Percentiles rank a stretch among this genome's conserved stretches.
Conservation (phyloP, 2,329 filamentous ascomycete genomes). For the Coniochaeta prunicola region DNA sequence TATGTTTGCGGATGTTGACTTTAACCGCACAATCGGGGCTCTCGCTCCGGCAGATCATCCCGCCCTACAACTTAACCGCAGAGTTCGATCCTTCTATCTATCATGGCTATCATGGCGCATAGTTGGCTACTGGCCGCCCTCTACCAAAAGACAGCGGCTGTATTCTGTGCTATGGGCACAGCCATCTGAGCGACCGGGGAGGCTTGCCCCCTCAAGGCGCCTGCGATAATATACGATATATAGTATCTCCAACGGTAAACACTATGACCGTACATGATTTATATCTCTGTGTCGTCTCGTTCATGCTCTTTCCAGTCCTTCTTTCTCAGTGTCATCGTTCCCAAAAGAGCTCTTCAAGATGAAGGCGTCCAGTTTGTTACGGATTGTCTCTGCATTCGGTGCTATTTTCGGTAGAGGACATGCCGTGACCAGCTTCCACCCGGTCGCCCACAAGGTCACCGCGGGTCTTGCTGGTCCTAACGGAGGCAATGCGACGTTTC, state of each 20-base stretch:
- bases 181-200: background rate
- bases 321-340: background rate
- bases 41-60: background rate
- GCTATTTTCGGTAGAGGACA: background rate
- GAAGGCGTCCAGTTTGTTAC: background rate
- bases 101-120: background rate
- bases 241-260: background rate
- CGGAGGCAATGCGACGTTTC: constrained; percentile 6
- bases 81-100: background rate
- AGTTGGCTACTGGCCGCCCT: background rate
- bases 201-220: background rate
- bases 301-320: background rate
- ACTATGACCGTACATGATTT: background rate
- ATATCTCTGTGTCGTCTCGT: background rate
- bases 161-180: background rate
- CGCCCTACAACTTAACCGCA: background rate
- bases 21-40: background rate
- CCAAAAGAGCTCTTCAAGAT: background rate
- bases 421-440: background rate
- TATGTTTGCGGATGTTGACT: background rate
- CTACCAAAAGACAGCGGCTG: background rate
- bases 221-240: background rate
- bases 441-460: background rate
- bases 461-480: background rate
- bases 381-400: background rate